Percentiles rank a stretch among this genome's conserved stretches.
These are phyloP conservation scores for Tetrastigma voinierianum DNA, from an alignment of 164 flowering plant genomes.

Conservation along the genomic window DNA sequence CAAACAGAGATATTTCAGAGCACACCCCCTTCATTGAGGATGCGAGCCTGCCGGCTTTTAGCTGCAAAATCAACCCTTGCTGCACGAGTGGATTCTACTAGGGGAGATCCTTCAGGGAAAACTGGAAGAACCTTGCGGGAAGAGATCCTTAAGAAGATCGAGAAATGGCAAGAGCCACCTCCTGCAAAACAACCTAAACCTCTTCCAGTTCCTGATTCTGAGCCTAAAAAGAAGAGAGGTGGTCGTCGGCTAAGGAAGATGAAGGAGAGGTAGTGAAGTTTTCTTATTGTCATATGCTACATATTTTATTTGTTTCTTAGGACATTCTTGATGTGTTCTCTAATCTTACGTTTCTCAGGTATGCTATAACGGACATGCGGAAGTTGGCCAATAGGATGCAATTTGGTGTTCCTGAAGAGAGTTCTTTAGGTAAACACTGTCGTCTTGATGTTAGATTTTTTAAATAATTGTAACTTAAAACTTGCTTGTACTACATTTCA, in stretches of 20 bases:
- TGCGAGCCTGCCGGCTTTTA: slow-evolving; percentile 84
- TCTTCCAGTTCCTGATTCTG: slow-evolving; percentile 98
- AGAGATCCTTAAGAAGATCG: slow-evolving; percentile 83
- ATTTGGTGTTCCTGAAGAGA: slow-evolving; percentile 95
- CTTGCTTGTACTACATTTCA: neutral
- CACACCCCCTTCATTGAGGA: slow-evolving; percentile 82
- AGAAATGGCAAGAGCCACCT: slow-evolving; percentile 98
- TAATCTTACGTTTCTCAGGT: slow-evolving; percentile 40
- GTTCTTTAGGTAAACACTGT: slow-evolving; percentile 69
- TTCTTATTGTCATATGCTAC: neutral
- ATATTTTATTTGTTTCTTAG: neutral
- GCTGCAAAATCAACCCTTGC: slow-evolving; percentile 90
- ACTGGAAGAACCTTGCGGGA: slow-evolving; percentile 70
- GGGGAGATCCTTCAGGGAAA: slow-evolving; percentile 87
- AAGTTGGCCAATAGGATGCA: slow-evolving; percentile 97
- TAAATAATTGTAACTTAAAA: neutral
- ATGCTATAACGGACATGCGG: slow-evolving; percentile 95
- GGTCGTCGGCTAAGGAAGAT: slow-evolving; percentile 91
- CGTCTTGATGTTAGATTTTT: neutral
- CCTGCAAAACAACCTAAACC: slow-evolving; percentile 98
- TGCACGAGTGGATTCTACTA: slow-evolving; percentile 80
- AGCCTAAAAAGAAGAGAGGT: slow-evolving; percentile 94
- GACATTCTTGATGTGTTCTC: neutral
- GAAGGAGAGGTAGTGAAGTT: slow-evolving; percentile 76
- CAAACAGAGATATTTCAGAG: slow-evolving; percentile 87